A percentile compares a stretch with the other conserved stretches of the same genome.
phyloP scores from a whole-genome alignment of 345 rosid species.

The Lepidium aucheri region DNA sequence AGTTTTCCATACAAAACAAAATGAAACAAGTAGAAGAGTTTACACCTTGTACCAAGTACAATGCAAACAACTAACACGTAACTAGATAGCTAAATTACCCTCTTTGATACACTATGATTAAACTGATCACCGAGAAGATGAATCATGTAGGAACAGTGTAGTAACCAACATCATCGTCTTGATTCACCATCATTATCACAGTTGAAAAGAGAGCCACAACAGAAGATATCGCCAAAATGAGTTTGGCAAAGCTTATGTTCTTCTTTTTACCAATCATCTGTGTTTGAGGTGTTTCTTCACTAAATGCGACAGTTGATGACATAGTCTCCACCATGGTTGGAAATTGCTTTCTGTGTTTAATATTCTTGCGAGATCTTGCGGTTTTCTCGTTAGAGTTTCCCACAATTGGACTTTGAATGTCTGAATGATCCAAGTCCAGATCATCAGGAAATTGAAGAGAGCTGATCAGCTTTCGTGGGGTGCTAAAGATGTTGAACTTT shows the following conservation, averaged over 20 bases:
- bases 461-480: constrained; percentile 70
- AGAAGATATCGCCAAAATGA: constrained; percentile 33
- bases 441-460: constrained; percentile 71
- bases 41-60: constrained; percentile 4
- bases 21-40: neutral
- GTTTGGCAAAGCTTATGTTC: constrained; percentile 20
- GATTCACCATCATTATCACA: constrained; percentile 23
- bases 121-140: neutral
- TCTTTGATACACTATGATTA: neutral
- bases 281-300: constrained; percentile 10
- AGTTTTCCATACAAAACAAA: constrained; percentile 7
- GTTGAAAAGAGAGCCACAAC: constrained; percentile 36
- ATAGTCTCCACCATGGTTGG: constrained; percentile 43
- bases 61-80: constrained; percentile 18
- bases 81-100: constrained; percentile 6
- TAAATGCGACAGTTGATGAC: constrained; percentile 29
- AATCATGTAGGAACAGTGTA: constrained; percentile 51
- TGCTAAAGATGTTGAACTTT: constrained; percentile 48
- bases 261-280: constrained; percentile 18
- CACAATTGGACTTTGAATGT: constrained; percentile 35
- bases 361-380: constrained; percentile 25
- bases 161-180: constrained; percentile 27
- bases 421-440: constrained; percentile 37
- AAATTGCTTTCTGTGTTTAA: constrained; percentile 24
- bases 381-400: neutral